Conservation (phyloP, 345 rosid genomes). For the Salix caprea region DNA sequence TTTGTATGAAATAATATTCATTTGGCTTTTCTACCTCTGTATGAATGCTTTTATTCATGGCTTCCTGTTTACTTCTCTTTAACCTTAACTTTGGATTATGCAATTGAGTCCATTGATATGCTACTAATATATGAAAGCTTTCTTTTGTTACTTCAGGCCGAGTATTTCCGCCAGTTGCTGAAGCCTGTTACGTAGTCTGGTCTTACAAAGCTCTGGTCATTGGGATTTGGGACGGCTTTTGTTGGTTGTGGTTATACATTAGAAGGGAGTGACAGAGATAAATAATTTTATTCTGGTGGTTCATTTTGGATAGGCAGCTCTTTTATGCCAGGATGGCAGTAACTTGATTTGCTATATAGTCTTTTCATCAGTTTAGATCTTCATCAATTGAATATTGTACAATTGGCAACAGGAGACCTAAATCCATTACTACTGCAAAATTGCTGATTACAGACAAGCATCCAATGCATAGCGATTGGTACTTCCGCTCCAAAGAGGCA, state of each 20-base stretch:
- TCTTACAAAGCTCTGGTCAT: slow-evolving; percentile 14
- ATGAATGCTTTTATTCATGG: background rate
- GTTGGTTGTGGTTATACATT: slow-evolving; percentile 35
- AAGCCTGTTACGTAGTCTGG: slow-evolving; percentile 93
- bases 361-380: slow-evolving; percentile 25
- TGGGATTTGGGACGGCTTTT: slow-evolving; percentile 37
- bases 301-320: slow-evolving; percentile 31
- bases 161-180: slow-evolving; percentile 93
- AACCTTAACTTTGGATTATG: background rate
- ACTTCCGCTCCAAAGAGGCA: slow-evolving; percentile 24
- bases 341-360: slow-evolving; percentile 33
- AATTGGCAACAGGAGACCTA: slow-evolving; percentile 25
- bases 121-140: slow-evolving; percentile 1
- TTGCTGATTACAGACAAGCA: slow-evolving; percentile 16
- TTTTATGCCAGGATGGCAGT: slow-evolving; percentile 32
- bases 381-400: slow-evolving; percentile 19
- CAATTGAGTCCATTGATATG: background rate
- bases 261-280: slow-evolving; percentile 52
- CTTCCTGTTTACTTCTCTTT: background rate
- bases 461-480: slow-evolving; percentile 54
- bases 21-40: background rate
- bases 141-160: slow-evolving; percentile 55
- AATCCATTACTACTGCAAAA: slow-evolving; percentile 17
- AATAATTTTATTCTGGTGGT: slow-evolving; percentile 33
- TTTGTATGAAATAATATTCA: background rate